Conservation (phyloP, 257 asterid species). For the Solanum bukasovii region DNA sequence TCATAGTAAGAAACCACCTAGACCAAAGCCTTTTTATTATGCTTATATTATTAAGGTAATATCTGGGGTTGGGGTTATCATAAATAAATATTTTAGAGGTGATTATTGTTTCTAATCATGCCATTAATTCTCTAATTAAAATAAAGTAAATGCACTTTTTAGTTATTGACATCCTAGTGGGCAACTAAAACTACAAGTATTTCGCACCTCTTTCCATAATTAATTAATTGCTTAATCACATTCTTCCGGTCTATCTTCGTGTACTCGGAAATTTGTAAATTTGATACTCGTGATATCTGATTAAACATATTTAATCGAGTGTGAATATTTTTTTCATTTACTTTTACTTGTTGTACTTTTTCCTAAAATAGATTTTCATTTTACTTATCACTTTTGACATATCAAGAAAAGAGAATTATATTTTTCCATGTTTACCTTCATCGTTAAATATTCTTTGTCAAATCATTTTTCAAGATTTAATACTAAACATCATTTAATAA, state of each 20-base stretch:
- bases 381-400: too few species aligned
- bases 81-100: background rate
- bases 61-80: background rate
- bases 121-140: background rate
- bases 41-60: background rate
- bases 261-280: background rate
- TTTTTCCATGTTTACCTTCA: background rate
- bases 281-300: background rate
- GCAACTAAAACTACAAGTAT: background rate
- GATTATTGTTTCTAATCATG: background rate
- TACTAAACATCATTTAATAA: too few species aligned
- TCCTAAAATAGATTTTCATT: too few species aligned
- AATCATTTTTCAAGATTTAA: too few species aligned
- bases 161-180: background rate
- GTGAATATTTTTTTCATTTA: background rate
- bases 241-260: background rate
- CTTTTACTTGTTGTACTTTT: too few species aligned
- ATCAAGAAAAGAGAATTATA: too few species aligned
- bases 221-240: background rate
- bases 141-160: background rate
- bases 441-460: background rate
- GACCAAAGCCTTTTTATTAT: background rate
- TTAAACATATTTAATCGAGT: background rate
- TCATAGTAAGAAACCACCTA: background rate
- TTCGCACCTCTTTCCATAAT: background rate